Evolutionary conservation across 352 stramenopile genomes (phyloP).

Genomic region (Pythium vanterpoolii): DNA sequence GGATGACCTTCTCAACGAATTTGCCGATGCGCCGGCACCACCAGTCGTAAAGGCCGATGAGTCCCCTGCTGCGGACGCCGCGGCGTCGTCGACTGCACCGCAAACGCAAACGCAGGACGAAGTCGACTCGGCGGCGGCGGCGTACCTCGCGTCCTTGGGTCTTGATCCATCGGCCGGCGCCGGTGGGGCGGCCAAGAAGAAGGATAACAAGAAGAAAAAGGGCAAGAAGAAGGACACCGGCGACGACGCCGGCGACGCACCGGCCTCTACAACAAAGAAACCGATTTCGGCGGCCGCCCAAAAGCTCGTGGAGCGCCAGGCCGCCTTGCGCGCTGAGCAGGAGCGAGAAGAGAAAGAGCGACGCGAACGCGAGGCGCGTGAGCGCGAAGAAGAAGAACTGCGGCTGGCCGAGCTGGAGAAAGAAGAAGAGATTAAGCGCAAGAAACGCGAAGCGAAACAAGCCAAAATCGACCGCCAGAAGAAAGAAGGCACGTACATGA

Average conservation of each 20-base stretch:
- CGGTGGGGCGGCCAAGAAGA: conserved; percentile 74
- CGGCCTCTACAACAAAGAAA: conserved; percentile 43
- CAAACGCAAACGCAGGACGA: conserved; percentile 22
- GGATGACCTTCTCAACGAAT: conserved; percentile 77
- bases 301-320: conserved; percentile 69
- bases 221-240: conserved; percentile 44
- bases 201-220: conserved; percentile 86
- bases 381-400: conserved; percentile 66
- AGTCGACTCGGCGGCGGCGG: conserved; percentile 69
- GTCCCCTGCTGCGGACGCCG: not conserved
- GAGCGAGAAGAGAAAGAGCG: conserved; percentile 61
- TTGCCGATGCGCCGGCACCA: conserved; percentile 26
- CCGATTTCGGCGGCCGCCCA: conserved; percentile 70
- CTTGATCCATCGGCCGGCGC: conserved; percentile 52
- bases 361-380: conserved; percentile 54
- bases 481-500: conserved; percentile 98
- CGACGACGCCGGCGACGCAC: conserved; percentile 3
- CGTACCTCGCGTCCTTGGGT: conserved; percentile 72
- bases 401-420: conserved; percentile 39
- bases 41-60: conserved; percentile 13
- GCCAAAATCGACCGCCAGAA: conserved; percentile 94
- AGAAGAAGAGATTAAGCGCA: conserved; percentile 63
- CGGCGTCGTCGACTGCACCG: conserved; percentile 13
- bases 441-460: conserved; percentile 82
- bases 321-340: conserved; percentile 66